Evolutionary conservation across 805 yeast species (phyloP), one percentile per base, ranked within the genome.

Genomic region (Kluyveromyces lactis): DNA sequence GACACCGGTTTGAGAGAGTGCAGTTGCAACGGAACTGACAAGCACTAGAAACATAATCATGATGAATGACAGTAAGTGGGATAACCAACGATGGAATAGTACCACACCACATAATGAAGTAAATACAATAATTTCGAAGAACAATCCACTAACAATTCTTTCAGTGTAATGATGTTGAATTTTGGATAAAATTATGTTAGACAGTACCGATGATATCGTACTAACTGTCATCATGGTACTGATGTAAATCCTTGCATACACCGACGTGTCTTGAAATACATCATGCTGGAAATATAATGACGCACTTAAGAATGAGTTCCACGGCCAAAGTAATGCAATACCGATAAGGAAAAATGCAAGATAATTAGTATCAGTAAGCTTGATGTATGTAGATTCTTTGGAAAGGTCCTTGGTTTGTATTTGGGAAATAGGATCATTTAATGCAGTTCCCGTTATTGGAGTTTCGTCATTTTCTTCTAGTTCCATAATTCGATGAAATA

Each of bases 221-320:
- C 90, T 81, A 0, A 81, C 77, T 1, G 87, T 72, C 97, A 89
- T 89, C 83, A 87, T 83, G 0, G 92, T 76, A 15, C 92, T 79
- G 2, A 89, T 74, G 58, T 84, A 86, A 15, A 70, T 68, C 46
- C 68, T 69, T 9, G 82, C 70, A 50, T 80, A 60, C 1, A 60
- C 36, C 2, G 81, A 73, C 2, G 72, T 61, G n/a, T 56, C 65
- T 15, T 60, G 62, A 45, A 90, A 59, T 10, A 61, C 49, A 75
- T 49, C 87, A 56, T 47, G 74, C 71, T 42, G 73, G 52, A 86
- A 86, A 60, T 86, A 87, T 7, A 82, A 81, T 0, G 95, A 75
- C 0, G 96, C 95, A 1, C 94, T 77, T 8, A 92, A 62, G 46
- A 89, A 81, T 49, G 92, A 79, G 66, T 90, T 92, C 96, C 97